Conservation (phyloP, 169 alveolate species). For the Fabrea salina region DNA sequence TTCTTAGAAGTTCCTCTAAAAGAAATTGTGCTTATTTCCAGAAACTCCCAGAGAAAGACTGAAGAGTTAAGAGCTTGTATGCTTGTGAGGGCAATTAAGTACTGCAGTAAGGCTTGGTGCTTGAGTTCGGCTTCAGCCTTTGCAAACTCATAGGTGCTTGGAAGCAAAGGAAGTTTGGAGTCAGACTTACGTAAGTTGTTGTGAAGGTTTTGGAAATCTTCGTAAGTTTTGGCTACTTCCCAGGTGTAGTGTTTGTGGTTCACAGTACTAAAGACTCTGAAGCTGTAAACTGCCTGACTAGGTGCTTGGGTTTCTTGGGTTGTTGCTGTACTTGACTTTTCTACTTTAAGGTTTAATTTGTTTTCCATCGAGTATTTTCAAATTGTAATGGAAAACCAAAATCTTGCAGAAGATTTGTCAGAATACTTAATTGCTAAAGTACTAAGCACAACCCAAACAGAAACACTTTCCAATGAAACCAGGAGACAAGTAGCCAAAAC, state of each 20-base stretch:
- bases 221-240: neutral
- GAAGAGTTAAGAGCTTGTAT: neutral
- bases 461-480: too few species aligned
- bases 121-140: neutral
- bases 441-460: too few species aligned
- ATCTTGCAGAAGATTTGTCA: too few species aligned
- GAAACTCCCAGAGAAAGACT: neutral
- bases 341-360: too few species aligned
- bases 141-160: neutral
- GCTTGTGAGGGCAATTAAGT: neutral
- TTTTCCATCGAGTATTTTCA: too few species aligned
- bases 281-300: too few species aligned
- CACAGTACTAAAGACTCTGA: too few species aligned
- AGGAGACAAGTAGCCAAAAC: too few species aligned
- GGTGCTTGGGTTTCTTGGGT: too few species aligned
- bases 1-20: neutral
- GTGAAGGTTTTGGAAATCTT: neutral
- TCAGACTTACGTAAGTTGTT: neutral
- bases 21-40: neutral
- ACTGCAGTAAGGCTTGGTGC: neutral
- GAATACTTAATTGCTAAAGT: too few species aligned
- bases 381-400: too few species aligned
- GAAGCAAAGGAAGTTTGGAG: conserved; percentile 4
- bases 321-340: too few species aligned
- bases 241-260: neutral